Percentiles rank a stretch among this genome's conserved stretches.
phyloP scores from a whole-genome alignment of 2,329 filamentous ascomycete genomes.

The Apiospora phragmitis region DNA sequence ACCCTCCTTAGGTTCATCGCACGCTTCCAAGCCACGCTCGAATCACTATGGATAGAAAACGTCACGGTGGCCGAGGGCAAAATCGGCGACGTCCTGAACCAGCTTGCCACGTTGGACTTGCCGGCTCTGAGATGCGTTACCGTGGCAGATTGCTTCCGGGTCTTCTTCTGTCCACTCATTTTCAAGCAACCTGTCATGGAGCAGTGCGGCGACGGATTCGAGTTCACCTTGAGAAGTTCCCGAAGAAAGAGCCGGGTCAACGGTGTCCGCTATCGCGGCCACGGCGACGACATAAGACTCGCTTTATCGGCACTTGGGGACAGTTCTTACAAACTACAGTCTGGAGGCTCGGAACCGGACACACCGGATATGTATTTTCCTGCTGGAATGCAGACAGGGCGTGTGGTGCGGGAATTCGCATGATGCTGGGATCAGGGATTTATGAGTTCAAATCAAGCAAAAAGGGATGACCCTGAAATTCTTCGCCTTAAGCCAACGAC shows the following conservation, averaged over 20 bases:
- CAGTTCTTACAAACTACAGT: not conserved
- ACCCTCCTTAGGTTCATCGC: not conserved
- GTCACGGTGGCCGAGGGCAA: not conserved
- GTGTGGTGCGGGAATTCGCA: not conserved
- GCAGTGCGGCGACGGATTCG: not conserved
- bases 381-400: not conserved
- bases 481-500: too few species aligned
- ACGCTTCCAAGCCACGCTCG: not conserved
- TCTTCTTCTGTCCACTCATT: not conserved
- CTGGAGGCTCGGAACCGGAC: not conserved
- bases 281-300: not conserved
- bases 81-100: not conserved
- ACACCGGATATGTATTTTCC: not conserved
- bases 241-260: not conserved
- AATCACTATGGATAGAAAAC: not conserved
- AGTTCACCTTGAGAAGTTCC: not conserved
- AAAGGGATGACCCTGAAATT: too few species aligned
- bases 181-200: not conserved
- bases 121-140: not conserved
- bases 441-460: too few species aligned
- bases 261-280: not conserved
- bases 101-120: not conserved
- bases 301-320: not conserved
- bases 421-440: too few species aligned
- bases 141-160: not conserved